Conservation (phyloP, 345 rosid genomes). For the Sisymbrium irio region DNA sequence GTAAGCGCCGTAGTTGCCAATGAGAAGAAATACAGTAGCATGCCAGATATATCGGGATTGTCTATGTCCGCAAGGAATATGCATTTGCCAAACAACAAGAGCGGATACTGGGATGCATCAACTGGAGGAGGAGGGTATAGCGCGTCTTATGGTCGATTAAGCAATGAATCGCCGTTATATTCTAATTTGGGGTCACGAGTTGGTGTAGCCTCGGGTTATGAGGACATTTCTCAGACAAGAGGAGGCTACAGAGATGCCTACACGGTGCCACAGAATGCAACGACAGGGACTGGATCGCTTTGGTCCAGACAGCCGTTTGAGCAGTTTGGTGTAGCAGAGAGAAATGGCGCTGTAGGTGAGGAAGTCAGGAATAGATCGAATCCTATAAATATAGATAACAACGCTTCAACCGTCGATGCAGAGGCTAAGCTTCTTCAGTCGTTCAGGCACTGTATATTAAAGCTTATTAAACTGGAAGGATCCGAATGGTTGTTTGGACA, state of each 20-base stretch:
- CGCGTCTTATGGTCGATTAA: constrained; percentile 46
- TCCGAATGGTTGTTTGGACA: constrained; percentile 93
- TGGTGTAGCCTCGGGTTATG: constrained; percentile 47
- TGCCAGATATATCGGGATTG: constrained; percentile 84
- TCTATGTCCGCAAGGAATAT: constrained; percentile 54
- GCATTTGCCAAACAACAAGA: constrained; percentile 46
- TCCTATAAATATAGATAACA: constrained; percentile 39
- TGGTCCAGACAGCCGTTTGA: constrained; percentile 98
- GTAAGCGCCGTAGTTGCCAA: constrained; percentile 37
- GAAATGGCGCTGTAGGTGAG: constrained; percentile 45
- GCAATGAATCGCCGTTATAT: constrained; percentile 50
- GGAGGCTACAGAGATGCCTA: constrained; percentile 50
- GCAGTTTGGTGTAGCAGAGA: constrained; percentile 90
- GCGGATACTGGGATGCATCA: constrained; percentile 53
- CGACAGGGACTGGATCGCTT: constrained; percentile 60
- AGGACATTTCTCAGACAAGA: constrained; percentile 50
- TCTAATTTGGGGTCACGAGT: constrained; percentile 50
- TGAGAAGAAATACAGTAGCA: constrained; percentile 81
- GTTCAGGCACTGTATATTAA: constrained; percentile 71
- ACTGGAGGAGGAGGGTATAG: constrained; percentile 46
- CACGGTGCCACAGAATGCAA: constrained; percentile 39
- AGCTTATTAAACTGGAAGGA: constrained; percentile 84
- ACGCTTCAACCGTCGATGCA: constrained; percentile 47
- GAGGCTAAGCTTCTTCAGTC: constrained; percentile 82
- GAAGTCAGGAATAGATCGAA: constrained; percentile 48